A percentile compares a stretch with the other conserved stretches of the same genome.
Evolutionary conservation across 345 rosid genomes (phyloP).

Genomic region (Eucalyptus marginata): DNA sequence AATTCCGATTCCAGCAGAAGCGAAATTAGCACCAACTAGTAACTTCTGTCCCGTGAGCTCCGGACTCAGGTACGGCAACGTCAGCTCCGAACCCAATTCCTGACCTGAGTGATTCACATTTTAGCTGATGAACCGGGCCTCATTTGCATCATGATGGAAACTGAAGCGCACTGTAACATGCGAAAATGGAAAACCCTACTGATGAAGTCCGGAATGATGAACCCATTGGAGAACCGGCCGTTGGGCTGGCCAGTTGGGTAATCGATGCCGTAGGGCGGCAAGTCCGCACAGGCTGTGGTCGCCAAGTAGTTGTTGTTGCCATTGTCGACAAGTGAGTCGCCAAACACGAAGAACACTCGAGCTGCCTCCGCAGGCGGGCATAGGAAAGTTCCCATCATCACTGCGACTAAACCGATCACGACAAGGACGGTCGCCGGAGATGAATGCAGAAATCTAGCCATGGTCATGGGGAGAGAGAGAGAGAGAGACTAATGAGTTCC

Average conservation of each 20-base stretch:
- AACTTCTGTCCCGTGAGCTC: constrained; percentile 45
- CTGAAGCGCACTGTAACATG: background rate
- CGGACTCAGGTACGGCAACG: constrained; percentile 76
- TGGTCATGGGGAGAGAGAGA: background rate
- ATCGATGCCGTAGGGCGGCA: constrained; percentile 75
- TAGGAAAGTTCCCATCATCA: constrained; percentile 4
- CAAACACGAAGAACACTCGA: constrained; percentile 61
- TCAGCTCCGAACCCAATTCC: constrained; percentile 43
- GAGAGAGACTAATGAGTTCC: background rate
- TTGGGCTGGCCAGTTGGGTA: constrained; percentile 57
- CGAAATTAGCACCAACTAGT: constrained; percentile 81
- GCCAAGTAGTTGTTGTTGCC: constrained; percentile 79
- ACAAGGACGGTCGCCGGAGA: background rate
- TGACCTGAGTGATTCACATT: constrained; percentile 26
- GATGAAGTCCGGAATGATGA: too few species aligned
- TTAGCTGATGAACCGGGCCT: background rate
- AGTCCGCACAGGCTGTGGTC: constrained; percentile 77
- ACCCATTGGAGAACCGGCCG: constrained; percentile 86
- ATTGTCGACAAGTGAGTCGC: constrained; percentile 82
- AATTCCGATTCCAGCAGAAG: constrained; percentile 90
- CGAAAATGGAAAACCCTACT: constrained; percentile 16
- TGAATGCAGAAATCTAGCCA: background rate
- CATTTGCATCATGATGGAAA: background rate
- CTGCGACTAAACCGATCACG: background rate
- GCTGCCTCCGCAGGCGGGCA: constrained; percentile 18